Evolutionary conservation across 495 filamentous ascomycete genomes (phyloP).

Genomic region (Pyrenula aspistea): DNA sequence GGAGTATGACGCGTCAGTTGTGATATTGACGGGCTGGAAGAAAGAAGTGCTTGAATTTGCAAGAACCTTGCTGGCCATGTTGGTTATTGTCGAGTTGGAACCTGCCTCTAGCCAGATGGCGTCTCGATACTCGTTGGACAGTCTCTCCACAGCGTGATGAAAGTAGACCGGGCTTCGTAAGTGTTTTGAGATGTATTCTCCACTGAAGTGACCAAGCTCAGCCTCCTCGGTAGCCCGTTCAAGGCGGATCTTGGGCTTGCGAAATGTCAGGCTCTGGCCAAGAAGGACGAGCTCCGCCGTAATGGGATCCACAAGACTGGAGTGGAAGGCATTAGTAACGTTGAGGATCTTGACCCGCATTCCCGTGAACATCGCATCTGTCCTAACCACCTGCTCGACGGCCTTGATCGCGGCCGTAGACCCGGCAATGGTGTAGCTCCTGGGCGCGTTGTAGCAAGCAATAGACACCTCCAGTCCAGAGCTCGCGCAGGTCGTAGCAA

Average conservation of each 20-base stretch:
- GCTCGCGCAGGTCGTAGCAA: not conserved
- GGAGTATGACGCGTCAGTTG: conserved; percentile 12
- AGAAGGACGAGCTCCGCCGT: conserved; percentile 14
- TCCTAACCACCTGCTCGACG: conserved; percentile 5
- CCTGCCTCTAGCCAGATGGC: conserved; percentile 40
- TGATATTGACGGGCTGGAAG: conserved; percentile 34
- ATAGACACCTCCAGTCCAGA: conserved; percentile 13
- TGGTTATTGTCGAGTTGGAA: conserved; percentile 31
- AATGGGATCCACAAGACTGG: conserved; percentile 27
- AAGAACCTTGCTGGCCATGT: conserved; percentile 26
- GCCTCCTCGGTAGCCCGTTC: conserved; percentile 19
- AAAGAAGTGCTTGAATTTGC: not conserved
- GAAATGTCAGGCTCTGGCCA: conserved; percentile 15
- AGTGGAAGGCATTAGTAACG: conserved; percentile 44
- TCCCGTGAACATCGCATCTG: conserved; percentile 2
- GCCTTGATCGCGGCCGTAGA: conserved; percentile 20
- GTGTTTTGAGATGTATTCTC: conserved; percentile 30
- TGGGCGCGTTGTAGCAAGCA: conserved; percentile 38
- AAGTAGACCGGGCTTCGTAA: conserved; percentile 41
- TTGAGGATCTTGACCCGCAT: conserved; percentile 26
- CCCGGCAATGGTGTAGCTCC: conserved; percentile 34
- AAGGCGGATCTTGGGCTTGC: conserved; percentile 17
- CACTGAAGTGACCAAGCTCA: conserved; percentile 19
- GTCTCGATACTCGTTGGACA: conserved; percentile 18
- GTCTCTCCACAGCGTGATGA: conserved; percentile 29